phyloP scores from a whole-genome alignment of 2,329 filamentous ascomycete species.

The Cladorrhinum sp. region DNA sequence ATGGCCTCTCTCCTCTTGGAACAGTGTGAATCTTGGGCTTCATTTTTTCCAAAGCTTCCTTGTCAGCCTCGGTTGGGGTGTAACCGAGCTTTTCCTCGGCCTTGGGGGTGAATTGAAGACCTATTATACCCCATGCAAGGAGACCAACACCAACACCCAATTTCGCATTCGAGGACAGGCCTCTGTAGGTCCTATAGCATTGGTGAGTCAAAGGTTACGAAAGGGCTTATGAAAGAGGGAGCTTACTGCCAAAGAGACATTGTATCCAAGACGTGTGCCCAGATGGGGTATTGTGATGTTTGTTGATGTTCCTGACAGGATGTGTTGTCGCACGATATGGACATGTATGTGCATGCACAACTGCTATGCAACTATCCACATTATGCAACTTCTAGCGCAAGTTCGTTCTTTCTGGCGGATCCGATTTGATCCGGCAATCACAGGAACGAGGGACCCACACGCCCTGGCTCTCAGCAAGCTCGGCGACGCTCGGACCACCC shows the following conservation, averaged over 20 bases:
- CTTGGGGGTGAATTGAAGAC: conserved; percentile 69
- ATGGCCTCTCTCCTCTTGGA: conserved; percentile 39
- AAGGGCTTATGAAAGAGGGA: background rate
- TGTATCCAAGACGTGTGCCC: background rate
- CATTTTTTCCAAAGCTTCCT: conserved; percentile 58
- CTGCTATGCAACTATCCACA: background rate
- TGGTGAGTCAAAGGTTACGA: background rate
- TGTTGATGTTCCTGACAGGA: background rate
- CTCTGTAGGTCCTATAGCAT: conserved; percentile 60
- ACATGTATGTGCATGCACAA: too few species aligned
- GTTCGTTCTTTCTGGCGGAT: background rate
- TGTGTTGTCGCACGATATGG: background rate
- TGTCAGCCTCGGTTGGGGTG: conserved; percentile 70
- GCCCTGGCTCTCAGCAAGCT: background rate
- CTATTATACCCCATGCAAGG: conserved; percentile 71
- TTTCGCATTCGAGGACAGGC: conserved; percentile 67
- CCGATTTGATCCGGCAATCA: conserved; percentile 11
- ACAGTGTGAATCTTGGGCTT: conserved; percentile 62
- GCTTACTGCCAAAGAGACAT: conserved; percentile 33
- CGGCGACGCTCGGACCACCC: conserved; percentile 26
- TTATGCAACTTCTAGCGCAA: background rate
- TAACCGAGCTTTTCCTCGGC: conserved; percentile 72
- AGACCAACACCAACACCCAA: conserved; percentile 69
- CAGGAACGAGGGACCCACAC: background rate
- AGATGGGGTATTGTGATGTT: background rate